Evolutionary conservation across 1,284 basidiomycete genomes (phyloP).

Genomic region (Microbotryomycetes sp.): DNA sequence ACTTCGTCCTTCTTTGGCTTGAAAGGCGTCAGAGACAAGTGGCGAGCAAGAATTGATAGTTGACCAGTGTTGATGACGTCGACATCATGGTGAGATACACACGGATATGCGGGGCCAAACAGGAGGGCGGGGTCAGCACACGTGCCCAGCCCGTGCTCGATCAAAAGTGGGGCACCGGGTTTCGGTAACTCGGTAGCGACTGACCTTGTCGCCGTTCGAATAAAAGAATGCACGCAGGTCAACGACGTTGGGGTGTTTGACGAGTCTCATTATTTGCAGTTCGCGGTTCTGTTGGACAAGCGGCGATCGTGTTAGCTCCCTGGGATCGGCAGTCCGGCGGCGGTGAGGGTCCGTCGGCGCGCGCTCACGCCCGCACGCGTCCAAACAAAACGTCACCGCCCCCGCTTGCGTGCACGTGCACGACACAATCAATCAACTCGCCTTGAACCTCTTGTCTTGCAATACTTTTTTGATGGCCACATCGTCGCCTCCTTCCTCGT

Average conservation of each 20-base stretch:
- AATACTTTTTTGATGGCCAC: constrained; percentile 99
- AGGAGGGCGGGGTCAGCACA: background rate
- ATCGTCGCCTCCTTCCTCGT: constrained; percentile 48
- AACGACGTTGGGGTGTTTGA: constrained; percentile 95
- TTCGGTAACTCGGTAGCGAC: constrained; percentile 11
- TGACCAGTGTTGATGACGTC: no score
- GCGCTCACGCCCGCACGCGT: background rate
- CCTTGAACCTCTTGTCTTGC: constrained; percentile 99
- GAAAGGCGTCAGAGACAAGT: background rate
- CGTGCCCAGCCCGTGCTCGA: background rate
- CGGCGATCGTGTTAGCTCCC: background rate
- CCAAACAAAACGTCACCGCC: background rate
- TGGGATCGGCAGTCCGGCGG: no score
- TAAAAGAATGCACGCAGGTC: constrained; percentile 98
- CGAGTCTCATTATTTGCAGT: constrained; percentile 98
- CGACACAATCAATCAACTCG: constrained; percentile 43
- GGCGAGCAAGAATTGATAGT: background rate
- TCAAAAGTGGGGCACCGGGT: constrained; percentile 14
- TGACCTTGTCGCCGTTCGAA: constrained; percentile 95
- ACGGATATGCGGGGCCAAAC: background rate
- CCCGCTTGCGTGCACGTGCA: background rate
- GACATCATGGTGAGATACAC: background rate
- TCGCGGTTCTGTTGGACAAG: constrained; percentile 80
- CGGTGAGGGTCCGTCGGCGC: background rate
- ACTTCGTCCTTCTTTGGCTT: constrained; percentile 89